Evolutionary conservation across 2,329 filamentous ascomycete genomes (phyloP), one percentile per base, ranked within the genome.

Genomic region (Hirsutella minnesotensis): DNA sequence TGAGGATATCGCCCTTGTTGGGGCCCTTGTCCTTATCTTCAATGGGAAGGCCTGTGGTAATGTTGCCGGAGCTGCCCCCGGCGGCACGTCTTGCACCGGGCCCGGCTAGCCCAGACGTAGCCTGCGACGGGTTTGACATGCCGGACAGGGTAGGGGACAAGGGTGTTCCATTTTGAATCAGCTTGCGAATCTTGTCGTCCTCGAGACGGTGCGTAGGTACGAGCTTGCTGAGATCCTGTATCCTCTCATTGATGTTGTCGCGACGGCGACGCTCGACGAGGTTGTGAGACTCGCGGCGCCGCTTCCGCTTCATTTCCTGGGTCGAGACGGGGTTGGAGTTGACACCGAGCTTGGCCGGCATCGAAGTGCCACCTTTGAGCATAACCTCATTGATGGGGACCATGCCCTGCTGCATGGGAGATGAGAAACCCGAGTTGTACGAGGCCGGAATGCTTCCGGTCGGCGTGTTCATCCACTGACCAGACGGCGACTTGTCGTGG

Each of bases 21-120:
- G 92, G 92, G 1, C 92, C 92, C 60, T 96, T 96, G 66, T 98
- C 92, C 61, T 96, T 96, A 52, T 96, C 92, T 55, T 98, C 92
- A 30, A 94, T 76, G 0, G 92, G 90, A 24, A 96, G 74, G 13
- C 89, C 88, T 50, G 90, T 90, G 5, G 88, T 95, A 55, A 95
- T 95, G 58, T 85, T 94, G 31, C 84, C 84, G 7, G 80, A 72
- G 7, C 62, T 64, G n/a, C 70, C 72, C 41, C 81, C 79, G 27
- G 83, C 78, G 24, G 88, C 88, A 48, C 89, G 80, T 49, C 88
- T 78, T 34, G 86, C 88, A 49, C 81, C 85, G 20, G 86, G 86
- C 15, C 87, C 88, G 41, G 88, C 89, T 43, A 95, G 75, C 36
- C 92, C 78, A 1, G 89, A 95, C 0, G 89, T 95, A 20, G 88